A percentile compares a stretch with the other conserved stretches of the same genome.
phyloP scores from a whole-genome alignment of 352 stramenopile genomes.

The Pythium dissotocum region DNA sequence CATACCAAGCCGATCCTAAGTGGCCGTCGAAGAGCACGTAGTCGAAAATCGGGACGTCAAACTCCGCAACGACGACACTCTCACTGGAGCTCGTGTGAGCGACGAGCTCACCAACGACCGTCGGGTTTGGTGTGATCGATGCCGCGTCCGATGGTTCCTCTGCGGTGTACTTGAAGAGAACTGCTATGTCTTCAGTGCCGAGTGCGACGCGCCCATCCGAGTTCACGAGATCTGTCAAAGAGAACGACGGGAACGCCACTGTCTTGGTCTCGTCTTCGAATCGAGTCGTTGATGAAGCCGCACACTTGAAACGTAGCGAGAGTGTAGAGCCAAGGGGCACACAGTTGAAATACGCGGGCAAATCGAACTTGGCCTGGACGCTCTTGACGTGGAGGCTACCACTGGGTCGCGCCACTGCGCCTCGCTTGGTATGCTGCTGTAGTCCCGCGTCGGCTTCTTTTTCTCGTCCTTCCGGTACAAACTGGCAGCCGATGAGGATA shows the following conservation, averaged over 20 bases:
- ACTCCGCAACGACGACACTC: conserved; percentile 16
- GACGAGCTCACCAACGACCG: conserved; percentile 31
- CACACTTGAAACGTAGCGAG: conserved; percentile 6
- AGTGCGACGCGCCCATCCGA: conserved; percentile 11
- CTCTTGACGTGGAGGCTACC: conserved; percentile 43
- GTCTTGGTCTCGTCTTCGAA: conserved; percentile 15
- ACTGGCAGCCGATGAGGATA: conserved; percentile 46
- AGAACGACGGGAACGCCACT: conserved; percentile 13
- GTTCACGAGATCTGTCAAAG: conserved; percentile 15
- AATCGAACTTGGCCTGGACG: conserved; percentile 26
- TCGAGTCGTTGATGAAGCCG: neutral
- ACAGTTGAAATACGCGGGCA: conserved; percentile 20
- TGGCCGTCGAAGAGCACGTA: conserved; percentile 50
- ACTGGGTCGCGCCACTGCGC: neutral
- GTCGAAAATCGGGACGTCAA: conserved; percentile 51
- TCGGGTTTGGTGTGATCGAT: conserved; percentile 26
- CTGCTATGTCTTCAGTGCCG: neutral
- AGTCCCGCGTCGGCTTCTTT: conserved; percentile 13
- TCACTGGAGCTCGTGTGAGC: neutral
- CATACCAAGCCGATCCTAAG: conserved; percentile 38
- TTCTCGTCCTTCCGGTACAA: conserved; percentile 31
- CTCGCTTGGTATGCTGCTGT: conserved; percentile 12
- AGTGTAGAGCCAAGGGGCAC: conserved; percentile 11
- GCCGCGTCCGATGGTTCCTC: neutral
- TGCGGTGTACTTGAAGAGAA: conserved; percentile 15